Evolutionary conservation across 1,284 basidiomycete species (phyloP).

Genomic region (Apiotrichum akiyoshidainum): DNA sequence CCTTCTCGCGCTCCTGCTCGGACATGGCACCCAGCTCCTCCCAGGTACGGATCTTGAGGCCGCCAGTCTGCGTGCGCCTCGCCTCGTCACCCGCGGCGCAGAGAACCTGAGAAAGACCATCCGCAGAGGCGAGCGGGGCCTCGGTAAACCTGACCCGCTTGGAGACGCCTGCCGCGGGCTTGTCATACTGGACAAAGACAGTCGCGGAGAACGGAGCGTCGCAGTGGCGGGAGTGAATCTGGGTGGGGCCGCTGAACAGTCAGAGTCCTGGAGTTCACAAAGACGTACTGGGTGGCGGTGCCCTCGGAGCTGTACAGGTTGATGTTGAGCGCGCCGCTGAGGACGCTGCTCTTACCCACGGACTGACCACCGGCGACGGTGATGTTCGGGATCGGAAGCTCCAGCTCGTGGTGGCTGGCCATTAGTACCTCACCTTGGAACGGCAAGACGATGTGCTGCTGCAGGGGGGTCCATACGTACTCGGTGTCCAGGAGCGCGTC

Average conservation of each 20-base stretch:
- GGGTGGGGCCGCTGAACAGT: constrained; percentile 24
- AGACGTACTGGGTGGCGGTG: constrained; percentile 24
- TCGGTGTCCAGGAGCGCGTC: no score
- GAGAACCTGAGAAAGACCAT: constrained; percentile 11
- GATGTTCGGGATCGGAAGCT: constrained; percentile 16
- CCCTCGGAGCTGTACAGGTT: constrained; percentile 18
- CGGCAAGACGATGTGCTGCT: no score
- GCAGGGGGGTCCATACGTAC: no score
- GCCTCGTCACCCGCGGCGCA: constrained; percentile 26
- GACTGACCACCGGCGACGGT: constrained; percentile 28
- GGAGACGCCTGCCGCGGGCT: neutral
- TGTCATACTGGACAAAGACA: constrained; percentile 19
- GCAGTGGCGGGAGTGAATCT: constrained; percentile 20
- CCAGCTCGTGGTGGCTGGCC: no score
- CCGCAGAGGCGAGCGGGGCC: neutral
- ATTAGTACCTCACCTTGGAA: no score
- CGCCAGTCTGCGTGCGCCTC: constrained; percentile 14
- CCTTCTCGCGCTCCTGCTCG: neutral
- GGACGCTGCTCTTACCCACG: constrained; percentile 31
- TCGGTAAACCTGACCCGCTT: constrained; percentile 8
- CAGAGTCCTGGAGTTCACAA: no score
- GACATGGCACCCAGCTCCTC: neutral
- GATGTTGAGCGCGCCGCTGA: constrained; percentile 19
- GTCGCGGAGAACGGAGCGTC: constrained; percentile 14
- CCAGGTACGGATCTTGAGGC: constrained; percentile 11